phyloP scores from a whole-genome alignment of 2,329 filamentous ascomycete genomes.

The Lasiodiplodia theobromae region DNA sequence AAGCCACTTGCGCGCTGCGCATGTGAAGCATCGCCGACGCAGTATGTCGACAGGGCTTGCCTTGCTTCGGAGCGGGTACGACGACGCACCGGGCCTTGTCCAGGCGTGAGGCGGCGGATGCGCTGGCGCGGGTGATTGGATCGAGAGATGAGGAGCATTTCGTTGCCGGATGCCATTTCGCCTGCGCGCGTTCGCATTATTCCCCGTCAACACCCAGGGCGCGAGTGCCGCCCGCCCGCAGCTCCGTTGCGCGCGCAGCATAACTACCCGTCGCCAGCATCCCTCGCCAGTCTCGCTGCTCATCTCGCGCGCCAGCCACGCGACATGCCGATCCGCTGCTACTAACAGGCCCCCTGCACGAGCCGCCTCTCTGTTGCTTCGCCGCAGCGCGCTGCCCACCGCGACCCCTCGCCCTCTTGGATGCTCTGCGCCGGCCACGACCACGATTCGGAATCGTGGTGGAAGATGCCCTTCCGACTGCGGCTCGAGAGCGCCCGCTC shows the following conservation, averaged over 20 bases:
- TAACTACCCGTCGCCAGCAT: neutral
- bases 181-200: constrained; percentile 4
- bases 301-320: constrained; percentile 17
- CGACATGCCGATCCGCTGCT: constrained; percentile 27
- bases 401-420: neutral
- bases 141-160: constrained; percentile 20
- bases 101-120: constrained; percentile 20
- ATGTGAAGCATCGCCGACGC: neutral
- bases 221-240: neutral
- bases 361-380: constrained; percentile 12
- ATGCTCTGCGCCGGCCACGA: constrained; percentile 23
- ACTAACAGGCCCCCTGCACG: constrained; percentile 22
- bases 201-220: constrained; percentile 1
- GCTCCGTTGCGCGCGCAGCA: neutral
- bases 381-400: constrained; percentile 2
- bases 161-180: constrained; percentile 22
- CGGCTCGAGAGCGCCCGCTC: constrained; percentile 23
- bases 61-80: constrained; percentile 13
- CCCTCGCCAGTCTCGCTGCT: neutral
- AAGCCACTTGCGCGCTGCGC: neutral
- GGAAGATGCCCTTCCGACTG: constrained; percentile 25
- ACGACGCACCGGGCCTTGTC: neutral
- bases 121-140: constrained; percentile 20
- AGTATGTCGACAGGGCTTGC: neutral
- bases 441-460: neutral